Evolutionary conservation across 2,329 filamentous ascomycete genomes (phyloP).

Genomic region (Venturia carpophila): DNA sequence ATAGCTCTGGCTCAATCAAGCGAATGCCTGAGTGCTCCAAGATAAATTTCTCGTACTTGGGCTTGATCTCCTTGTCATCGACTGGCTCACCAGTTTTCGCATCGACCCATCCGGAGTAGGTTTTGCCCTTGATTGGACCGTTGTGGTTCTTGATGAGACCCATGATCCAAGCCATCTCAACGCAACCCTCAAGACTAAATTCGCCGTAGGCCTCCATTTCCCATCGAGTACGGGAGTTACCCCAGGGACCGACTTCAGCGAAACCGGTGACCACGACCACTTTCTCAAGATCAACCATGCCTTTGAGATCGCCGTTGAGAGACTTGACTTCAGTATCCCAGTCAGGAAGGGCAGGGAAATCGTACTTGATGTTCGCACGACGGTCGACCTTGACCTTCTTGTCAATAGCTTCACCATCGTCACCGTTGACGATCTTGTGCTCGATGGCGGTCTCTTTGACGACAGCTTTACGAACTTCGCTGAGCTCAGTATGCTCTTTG

Average conservation of each 20-base stretch:
- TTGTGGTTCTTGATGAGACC: slow-evolving; percentile 99
- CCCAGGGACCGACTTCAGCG: slow-evolving; percentile 92
- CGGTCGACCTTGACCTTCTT: slow-evolving; percentile 91
- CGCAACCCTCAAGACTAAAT: slow-evolving; percentile 94
- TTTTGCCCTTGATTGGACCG: slow-evolving; percentile 88
- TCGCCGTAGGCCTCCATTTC: slow-evolving; percentile 98
- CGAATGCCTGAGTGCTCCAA: slow-evolving; percentile 96
- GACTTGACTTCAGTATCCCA: slow-evolving; percentile 89
- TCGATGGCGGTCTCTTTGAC: slow-evolving; percentile 94
- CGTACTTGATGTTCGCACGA: slow-evolving; percentile 95
- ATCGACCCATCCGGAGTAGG: slow-evolving; percentile 95
- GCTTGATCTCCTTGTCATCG: slow-evolving; percentile 95
- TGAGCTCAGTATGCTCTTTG: slow-evolving; percentile 90
- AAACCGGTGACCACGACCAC: slow-evolving; percentile 97
- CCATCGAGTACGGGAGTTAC: slow-evolving; percentile 96
- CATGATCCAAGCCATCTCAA: slow-evolving; percentile 99
- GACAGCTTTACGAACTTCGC: slow-evolving; percentile 85
- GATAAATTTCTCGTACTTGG: slow-evolving; percentile 95
- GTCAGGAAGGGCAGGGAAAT: slow-evolving; percentile 83
- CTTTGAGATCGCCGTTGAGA: slow-evolving; percentile 80
- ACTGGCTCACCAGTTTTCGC: slow-evolving; percentile 89
- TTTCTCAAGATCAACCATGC: slow-evolving; percentile 98
- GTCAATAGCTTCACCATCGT: slow-evolving; percentile 84
- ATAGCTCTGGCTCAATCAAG: slow-evolving; percentile 93
- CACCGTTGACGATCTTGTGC: slow-evolving; percentile 94